Evolutionary conservation across 306 rosid species (phyloP).

Genomic region (Sicyos edulis): DNA sequence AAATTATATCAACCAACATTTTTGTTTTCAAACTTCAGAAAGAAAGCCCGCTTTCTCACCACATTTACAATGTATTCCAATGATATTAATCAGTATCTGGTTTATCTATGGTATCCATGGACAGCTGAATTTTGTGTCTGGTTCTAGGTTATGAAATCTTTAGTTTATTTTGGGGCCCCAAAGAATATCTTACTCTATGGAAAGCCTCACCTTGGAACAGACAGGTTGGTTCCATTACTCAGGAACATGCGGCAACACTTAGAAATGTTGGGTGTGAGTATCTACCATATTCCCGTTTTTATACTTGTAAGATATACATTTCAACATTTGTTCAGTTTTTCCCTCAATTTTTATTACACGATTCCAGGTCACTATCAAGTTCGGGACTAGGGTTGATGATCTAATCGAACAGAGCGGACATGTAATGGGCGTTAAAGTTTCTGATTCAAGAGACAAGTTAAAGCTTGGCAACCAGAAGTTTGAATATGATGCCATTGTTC

Average conservation of each 20-base stretch:
- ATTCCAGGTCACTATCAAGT: slow-evolving; percentile 71
- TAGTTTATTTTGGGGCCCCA: slow-evolving; percentile 92
- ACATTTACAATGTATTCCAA: slow-evolving; percentile 5
- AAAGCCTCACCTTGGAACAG: slow-evolving; percentile 96
- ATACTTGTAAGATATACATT: slow-evolving; percentile 9
- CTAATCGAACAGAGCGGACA: slow-evolving; percentile 52
- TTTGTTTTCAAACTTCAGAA: neutral
- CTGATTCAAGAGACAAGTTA: slow-evolving; percentile 58
- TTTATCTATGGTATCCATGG: slow-evolving; percentile 7
- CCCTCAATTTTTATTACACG: slow-evolving; percentile 20
- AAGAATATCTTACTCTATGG: slow-evolving; percentile 69
- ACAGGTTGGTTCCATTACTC: slow-evolving; percentile 85
- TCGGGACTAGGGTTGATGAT: slow-evolving; percentile 89
- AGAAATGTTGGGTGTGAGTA: slow-evolving; percentile 79
- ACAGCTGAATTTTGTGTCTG: slow-evolving; percentile 20
- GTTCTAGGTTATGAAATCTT: slow-evolving; percentile 78
- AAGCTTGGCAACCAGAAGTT: slow-evolving; percentile 47
- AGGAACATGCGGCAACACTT: slow-evolving; percentile 83
- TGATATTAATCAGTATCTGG: slow-evolving; percentile 4
- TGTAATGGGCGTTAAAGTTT: slow-evolving; percentile 54
- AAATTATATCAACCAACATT: neutral
- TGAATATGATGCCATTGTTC: slow-evolving; percentile 69
- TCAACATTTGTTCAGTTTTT: slow-evolving; percentile 23
- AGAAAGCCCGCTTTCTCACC: neutral
- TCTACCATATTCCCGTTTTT: slow-evolving; percentile 19